These are phyloP conservation scores for Aspergillus awamori DNA, from an alignment of 2,329 filamentous ascomycete genomes.

Conservation along the genomic window DNA sequence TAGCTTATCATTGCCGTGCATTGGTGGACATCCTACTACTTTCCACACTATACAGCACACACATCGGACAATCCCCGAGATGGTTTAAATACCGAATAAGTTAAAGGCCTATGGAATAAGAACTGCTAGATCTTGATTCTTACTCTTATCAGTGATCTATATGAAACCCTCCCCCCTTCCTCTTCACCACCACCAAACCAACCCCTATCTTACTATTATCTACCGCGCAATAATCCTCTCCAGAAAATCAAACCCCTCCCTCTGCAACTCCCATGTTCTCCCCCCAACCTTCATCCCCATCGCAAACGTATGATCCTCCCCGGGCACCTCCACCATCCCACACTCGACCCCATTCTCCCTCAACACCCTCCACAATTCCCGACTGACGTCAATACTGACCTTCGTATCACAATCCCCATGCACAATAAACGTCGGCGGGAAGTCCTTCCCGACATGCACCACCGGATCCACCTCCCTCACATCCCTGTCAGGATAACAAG, in stretches of 20 bases:
- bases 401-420: slow-evolving; percentile 45
- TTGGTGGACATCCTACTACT: no score
- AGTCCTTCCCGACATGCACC: slow-evolving; percentile 32
- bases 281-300: slow-evolving; percentile 47
- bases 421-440: slow-evolving; percentile 48
- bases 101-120: no score
- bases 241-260: slow-evolving; percentile 48
- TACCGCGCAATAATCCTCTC: slow-evolving; percentile 29
- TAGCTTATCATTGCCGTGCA: no score
- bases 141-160: no score
- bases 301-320: slow-evolving; percentile 50
- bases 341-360: slow-evolving; percentile 35
- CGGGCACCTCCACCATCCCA: slow-evolving; percentile 43
- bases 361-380: slow-evolving; percentile 31
- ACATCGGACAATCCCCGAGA: no score
- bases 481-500: slow-evolving; percentile 34
- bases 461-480: slow-evolving; percentile 36
- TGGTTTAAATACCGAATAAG: no score
- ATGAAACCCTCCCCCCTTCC: no score
- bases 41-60: no score
- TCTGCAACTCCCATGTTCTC: slow-evolving; percentile 38
- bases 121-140: no score
- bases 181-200: background rate
- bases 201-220: background rate
- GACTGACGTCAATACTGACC: slow-evolving; percentile 44